phyloP scores from a whole-genome alignment of 2,329 filamentous ascomycete species.

The Neonectria ditissima region DNA sequence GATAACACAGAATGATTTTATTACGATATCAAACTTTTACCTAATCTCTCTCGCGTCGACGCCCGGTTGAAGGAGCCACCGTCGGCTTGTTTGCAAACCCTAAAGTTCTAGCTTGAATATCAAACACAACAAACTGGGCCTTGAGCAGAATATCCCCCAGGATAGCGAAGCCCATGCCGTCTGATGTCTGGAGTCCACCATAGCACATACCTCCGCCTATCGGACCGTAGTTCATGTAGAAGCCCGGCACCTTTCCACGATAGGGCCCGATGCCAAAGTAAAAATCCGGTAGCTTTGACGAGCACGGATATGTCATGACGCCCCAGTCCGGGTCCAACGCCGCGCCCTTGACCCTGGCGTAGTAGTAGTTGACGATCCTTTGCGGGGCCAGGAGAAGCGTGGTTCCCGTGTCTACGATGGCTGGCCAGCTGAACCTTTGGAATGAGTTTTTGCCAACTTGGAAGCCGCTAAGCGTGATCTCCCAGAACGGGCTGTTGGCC shows the following conservation, averaged over 20 bases:
- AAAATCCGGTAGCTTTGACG: constrained; percentile 59
- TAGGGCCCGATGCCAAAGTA: constrained; percentile 51
- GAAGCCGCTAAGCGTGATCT: constrained; percentile 68
- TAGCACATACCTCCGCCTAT: constrained; percentile 48
- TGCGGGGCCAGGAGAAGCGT: constrained; percentile 71
- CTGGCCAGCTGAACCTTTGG: constrained; percentile 53
- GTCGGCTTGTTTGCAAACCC: constrained; percentile 56
- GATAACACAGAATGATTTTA: not conserved
- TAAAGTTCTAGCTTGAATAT: constrained; percentile 47
- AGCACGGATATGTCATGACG: constrained; percentile 71
- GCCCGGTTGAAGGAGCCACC: not conserved
- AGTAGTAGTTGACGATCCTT: constrained; percentile 68
- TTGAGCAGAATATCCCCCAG: constrained; percentile 58
- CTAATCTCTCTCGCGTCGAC: not conserved
- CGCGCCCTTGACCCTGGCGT: constrained; percentile 66
- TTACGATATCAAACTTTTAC: not conserved
- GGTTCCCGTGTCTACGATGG: constrained; percentile 79
- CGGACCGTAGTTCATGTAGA: constrained; percentile 54
- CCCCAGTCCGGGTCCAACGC: constrained; percentile 58
- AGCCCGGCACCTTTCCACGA: constrained; percentile 50
- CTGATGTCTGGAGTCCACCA: constrained; percentile 53
- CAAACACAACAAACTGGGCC: constrained; percentile 58
- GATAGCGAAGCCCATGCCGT: constrained; percentile 53
- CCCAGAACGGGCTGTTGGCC: constrained; percentile 69
- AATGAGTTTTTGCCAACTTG: constrained; percentile 56